Evolutionary conservation across 2,329 filamentous ascomycete genomes (phyloP).

Genomic region (Aspergillus carbonarius): DNA sequence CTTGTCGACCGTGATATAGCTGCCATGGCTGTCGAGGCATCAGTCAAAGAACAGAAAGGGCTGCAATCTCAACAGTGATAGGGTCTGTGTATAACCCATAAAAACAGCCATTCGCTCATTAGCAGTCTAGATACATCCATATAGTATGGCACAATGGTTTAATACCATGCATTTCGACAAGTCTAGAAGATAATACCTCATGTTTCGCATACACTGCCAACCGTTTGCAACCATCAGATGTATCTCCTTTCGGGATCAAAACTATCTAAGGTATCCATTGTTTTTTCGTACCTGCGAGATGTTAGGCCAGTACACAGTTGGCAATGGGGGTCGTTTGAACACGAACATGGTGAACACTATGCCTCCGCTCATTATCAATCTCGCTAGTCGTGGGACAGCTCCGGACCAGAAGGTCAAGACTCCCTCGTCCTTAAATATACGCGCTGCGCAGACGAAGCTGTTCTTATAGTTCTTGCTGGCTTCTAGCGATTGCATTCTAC

Average conservation of each 20-base stretch:
- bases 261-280: slow-evolving; percentile 79
- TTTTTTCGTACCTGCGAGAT: slow-evolving; percentile 74
- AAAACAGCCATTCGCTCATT: neutral
- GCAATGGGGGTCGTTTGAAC: neutral
- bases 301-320: slow-evolving; percentile 9
- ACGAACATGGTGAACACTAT: slow-evolving; percentile 92
- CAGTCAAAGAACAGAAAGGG: slow-evolving; percentile 42
- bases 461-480: slow-evolving; percentile 79
- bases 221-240: slow-evolving; percentile 55
- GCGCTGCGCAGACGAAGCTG: slow-evolving; percentile 75
- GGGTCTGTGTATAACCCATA: slow-evolving; percentile 12
- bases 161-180: neutral
- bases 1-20: slow-evolving; percentile 72
- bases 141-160: neutral
- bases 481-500: slow-evolving; percentile 91
- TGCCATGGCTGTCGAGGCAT: slow-evolving; percentile 64
- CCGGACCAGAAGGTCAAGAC: slow-evolving; percentile 91
- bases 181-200: neutral
- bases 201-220: neutral
- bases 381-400: slow-evolving; percentile 77
- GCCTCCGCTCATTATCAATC: slow-evolving; percentile 86
- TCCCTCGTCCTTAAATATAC: slow-evolving; percentile 87
- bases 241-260: slow-evolving; percentile 83
- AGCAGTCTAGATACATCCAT: neutral
- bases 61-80: slow-evolving; percentile 4